phyloP scores from a whole-genome alignment of 768 basidiomycete species.

The Neoboletus brunneissimus region DNA sequence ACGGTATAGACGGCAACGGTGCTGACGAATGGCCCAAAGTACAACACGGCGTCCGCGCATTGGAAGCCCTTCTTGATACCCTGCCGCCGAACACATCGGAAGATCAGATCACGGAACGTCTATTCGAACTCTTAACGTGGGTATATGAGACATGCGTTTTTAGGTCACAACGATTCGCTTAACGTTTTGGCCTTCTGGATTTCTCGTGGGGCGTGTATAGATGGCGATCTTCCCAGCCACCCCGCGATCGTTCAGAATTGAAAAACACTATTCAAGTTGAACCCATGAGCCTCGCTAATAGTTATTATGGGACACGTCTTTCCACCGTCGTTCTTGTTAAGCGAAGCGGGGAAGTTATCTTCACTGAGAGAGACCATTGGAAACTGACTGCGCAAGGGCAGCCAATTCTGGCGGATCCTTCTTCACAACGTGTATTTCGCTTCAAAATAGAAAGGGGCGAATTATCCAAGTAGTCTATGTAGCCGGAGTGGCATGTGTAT shows the following conservation, averaged over 20 bases:
- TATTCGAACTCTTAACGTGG: constrained; percentile 71
- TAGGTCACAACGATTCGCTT: constrained; percentile 5
- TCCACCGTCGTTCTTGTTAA: constrained; percentile 69
- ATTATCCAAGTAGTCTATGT: constrained; percentile 23
- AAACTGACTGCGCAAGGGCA: constrained; percentile 38
- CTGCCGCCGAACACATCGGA: constrained; percentile 42
- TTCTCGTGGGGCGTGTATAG: constrained; percentile 5
- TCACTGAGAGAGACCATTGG: constrained; percentile 75
- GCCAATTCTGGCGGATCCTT: constrained; percentile 38
- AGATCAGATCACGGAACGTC: constrained; percentile 48
- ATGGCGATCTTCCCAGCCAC: constrained; percentile 36
- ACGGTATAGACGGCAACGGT: constrained; percentile 66
- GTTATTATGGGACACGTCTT: constrained; percentile 65
- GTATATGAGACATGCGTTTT: constrained; percentile 32
- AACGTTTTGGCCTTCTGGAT: neutral
- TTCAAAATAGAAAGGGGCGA: constrained; percentile 37
- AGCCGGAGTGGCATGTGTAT: constrained; percentile 12
- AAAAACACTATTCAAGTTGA: constrained; percentile 61
- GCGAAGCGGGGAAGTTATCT: constrained; percentile 56
- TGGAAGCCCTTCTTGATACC: constrained; percentile 43
- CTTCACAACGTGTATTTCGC: constrained; percentile 49
- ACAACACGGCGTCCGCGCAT: constrained; percentile 47
- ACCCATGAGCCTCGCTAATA: constrained; percentile 38
- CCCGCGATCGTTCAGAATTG: constrained; percentile 51
- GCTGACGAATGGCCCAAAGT: constrained; percentile 76